These are phyloP conservation scores for Acacia pycnantha DNA, from an alignment of 331 rosid genomes.

Conservation along the genomic window DNA sequence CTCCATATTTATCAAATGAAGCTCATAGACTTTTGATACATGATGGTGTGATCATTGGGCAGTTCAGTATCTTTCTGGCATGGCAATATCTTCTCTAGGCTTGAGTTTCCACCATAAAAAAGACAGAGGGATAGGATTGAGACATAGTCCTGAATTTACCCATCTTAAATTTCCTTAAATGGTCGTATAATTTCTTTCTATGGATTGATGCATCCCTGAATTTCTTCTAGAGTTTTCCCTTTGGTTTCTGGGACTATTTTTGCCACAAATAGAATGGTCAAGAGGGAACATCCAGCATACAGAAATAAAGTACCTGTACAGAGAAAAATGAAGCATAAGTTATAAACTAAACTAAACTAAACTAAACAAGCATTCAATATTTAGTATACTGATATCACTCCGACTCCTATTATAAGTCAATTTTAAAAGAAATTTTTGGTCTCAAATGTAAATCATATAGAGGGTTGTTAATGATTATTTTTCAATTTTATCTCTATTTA, in stretches of 20 bases:
- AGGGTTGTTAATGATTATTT: too few relatives aligned
- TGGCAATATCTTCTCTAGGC: not conserved
- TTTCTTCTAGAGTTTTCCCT: constrained; percentile 87
- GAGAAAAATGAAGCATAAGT: not conserved
- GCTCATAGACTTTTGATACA: constrained; percentile 8
- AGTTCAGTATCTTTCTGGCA: not conserved
- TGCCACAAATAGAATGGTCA: constrained; percentile 61
- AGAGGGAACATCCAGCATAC: constrained; percentile 58
- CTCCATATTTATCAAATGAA: constrained; percentile 8
- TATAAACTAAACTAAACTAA: not conserved
- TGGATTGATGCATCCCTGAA: constrained; percentile 59
- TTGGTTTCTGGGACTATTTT: constrained; percentile 82
- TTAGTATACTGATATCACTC: not conserved
- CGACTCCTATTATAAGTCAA: too few relatives aligned
- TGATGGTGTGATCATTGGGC: not conserved
- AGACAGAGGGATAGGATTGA: not conserved
- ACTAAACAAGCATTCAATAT: not conserved
- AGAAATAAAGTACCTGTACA: constrained; percentile 65
- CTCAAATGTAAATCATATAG: too few relatives aligned
- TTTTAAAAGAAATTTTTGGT: too few relatives aligned
- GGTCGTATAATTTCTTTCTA: not conserved
- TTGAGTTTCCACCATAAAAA: not conserved
- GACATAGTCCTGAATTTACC: not conserved
- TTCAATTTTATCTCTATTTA: too few relatives aligned
- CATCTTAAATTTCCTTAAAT: not conserved